Conservation (phyloP, 192 early-diverging fungal species). For the Linnemannia schmuckeri region DNA sequence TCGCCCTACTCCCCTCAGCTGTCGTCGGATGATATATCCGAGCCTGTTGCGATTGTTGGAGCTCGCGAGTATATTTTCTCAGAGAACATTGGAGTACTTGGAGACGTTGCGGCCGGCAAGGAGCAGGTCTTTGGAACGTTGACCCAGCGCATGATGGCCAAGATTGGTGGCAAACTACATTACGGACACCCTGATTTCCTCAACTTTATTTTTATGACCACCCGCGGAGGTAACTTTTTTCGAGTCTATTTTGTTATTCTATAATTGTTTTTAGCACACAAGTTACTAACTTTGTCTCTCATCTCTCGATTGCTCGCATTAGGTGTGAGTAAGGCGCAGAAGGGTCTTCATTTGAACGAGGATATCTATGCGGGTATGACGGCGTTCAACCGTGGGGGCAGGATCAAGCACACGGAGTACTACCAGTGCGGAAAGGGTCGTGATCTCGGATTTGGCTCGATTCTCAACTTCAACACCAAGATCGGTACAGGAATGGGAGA, state of each 20-base stretch:
- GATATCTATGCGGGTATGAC: conserved; percentile 95
- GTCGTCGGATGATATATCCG: conserved; percentile 59
- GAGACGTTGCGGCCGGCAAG: conserved; percentile 91
- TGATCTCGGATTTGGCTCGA: conserved; percentile 90
- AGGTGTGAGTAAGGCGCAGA: conserved; percentile 89
- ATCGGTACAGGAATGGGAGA: conserved; percentile 94
- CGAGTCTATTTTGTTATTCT: background rate
- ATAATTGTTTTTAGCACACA: background rate
- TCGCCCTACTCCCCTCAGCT: conserved; percentile 79
- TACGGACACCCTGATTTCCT: conserved; percentile 94
- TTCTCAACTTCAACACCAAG: conserved; percentile 91
- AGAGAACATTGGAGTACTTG: conserved; percentile 87
- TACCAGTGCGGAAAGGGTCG: conserved; percentile 93
- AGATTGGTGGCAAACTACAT: conserved; percentile 85
- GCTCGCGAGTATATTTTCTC: conserved; percentile 91
- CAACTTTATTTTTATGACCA: conserved; percentile 90
- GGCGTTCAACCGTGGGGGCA: conserved; percentile 85
- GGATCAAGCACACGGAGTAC: conserved; percentile 93
- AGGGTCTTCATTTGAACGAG: conserved; percentile 91
- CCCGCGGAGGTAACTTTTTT: conserved; percentile 71
- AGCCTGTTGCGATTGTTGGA: conserved; percentile 90
- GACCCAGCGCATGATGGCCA: conserved; percentile 88
- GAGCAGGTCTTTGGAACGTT: conserved; percentile 90
- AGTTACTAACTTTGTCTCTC: background rate
- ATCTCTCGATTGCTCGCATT: background rate